These are phyloP conservation scores for Venturia pyrina DNA, from an alignment of 2,329 filamentous ascomycete genomes.

Conservation along the genomic window DNA sequence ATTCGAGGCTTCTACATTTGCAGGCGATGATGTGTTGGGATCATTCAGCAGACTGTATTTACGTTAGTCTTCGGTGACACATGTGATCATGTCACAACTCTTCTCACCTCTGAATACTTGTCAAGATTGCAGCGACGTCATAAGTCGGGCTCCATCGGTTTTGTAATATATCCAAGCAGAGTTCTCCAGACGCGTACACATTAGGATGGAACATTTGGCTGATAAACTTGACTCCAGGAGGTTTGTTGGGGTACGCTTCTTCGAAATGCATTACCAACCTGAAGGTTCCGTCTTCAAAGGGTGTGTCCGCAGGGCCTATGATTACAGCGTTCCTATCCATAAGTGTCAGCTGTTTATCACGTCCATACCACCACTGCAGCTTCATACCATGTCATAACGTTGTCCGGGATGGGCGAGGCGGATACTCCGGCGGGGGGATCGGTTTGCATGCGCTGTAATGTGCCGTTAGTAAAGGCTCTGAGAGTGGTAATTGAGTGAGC, in stretches of 20 bases:
- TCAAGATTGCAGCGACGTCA: slow-evolving; percentile 92
- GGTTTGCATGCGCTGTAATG: slow-evolving; percentile 85
- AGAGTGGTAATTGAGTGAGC: not conserved
- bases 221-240: slow-evolving; percentile 95
- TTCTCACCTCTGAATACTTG: slow-evolving; percentile 85
- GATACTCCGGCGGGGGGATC: slow-evolving; percentile 95
- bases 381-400: slow-evolving; percentile 88
- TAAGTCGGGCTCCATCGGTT: slow-evolving; percentile 99
- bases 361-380: not conserved
- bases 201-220: slow-evolving; percentile 99
- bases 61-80: not conserved
- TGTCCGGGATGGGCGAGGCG: slow-evolving; percentile 88
- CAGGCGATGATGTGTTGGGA: slow-evolving; percentile 94
- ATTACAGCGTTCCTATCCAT: slow-evolving; percentile 85
- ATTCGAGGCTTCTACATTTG: slow-evolving; percentile 96
- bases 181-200: slow-evolving; percentile 91
- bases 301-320: slow-evolving; percentile 91
- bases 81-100: no score
- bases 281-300: slow-evolving; percentile 97
- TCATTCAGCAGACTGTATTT: slow-evolving; percentile 75
- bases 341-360: slow-evolving; percentile 19
- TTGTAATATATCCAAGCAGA: slow-evolving; percentile 93
- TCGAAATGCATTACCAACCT: slow-evolving; percentile 98
- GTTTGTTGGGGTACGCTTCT: slow-evolving; percentile 97
- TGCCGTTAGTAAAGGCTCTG: not conserved